These are phyloP conservation scores for Daldinia loculata DNA, from an alignment of 495 filamentous ascomycete species.

Conservation along the genomic window DNA sequence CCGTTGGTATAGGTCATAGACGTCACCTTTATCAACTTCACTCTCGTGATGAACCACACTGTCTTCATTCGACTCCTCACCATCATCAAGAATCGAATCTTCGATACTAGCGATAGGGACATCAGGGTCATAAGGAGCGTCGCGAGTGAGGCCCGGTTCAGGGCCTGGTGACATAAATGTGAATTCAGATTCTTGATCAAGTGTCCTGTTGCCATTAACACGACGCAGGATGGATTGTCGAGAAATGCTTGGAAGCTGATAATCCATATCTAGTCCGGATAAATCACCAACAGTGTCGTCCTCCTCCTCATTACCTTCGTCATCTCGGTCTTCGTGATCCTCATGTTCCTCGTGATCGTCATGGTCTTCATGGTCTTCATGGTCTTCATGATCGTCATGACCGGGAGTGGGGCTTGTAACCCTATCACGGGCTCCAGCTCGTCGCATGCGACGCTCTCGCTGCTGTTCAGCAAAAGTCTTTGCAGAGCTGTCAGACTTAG, in stretches of 20 bases:
- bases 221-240: constrained; percentile 91
- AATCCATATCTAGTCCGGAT: constrained; percentile 61
- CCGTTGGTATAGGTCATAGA: constrained; percentile 68
- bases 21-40: constrained; percentile 69
- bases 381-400: constrained; percentile 48
- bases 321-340: constrained; percentile 39
- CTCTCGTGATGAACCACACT: constrained; percentile 76
- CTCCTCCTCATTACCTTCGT: constrained; percentile 50
- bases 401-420: constrained; percentile 60
- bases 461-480: constrained; percentile 60
- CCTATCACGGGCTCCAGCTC: constrained; percentile 58
- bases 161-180: constrained; percentile 66
- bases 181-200: constrained; percentile 67
- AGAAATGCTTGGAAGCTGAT: constrained; percentile 80
- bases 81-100: constrained; percentile 59
- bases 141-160: constrained; percentile 61
- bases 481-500: constrained; percentile 49
- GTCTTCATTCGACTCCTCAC: constrained; percentile 59
- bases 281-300: constrained; percentile 64
- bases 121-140: constrained; percentile 76
- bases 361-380: constrained; percentile 11
- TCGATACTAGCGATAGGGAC: constrained; percentile 82
- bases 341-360: constrained; percentile 49
- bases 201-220: constrained; percentile 74
- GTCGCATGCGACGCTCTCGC: constrained; percentile 68